These are phyloP conservation scores for Sporobolomyces phaffii DNA, from an alignment of 768 basidiomycete species.

Conservation along the genomic window DNA sequence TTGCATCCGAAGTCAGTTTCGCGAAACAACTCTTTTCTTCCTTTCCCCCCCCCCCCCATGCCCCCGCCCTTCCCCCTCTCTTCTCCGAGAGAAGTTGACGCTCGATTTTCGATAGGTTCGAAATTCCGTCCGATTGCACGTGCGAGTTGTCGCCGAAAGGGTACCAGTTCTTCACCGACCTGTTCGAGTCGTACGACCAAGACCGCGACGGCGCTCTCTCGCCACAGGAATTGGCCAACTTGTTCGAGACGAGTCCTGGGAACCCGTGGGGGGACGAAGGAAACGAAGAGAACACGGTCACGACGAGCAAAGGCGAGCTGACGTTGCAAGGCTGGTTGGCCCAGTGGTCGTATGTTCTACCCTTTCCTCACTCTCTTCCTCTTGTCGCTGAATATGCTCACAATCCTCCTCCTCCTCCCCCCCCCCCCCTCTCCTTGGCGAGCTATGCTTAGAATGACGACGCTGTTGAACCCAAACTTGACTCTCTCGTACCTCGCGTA, in stretches of 20 bases:
- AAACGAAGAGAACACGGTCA: conserved; percentile 75
- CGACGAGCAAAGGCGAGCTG: conserved; percentile 76
- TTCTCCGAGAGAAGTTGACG: neutral
- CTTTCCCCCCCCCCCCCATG: too few species aligned
- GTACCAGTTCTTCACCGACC: conserved; percentile 93
- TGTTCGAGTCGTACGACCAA: conserved; percentile 92
- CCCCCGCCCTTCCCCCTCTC: neutral
- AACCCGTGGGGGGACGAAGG: conserved; percentile 99
- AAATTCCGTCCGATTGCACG: conserved; percentile 86
- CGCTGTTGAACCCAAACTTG: conserved; percentile 83
- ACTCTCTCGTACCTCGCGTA: conserved; percentile 93
- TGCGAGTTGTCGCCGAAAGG: conserved; percentile 91
- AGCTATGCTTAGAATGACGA: conserved; percentile 84
- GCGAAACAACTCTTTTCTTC: too few species aligned
- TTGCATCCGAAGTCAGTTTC: conserved; percentile 77
- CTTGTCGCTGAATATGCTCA: neutral
- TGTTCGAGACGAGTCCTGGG: conserved; percentile 90
- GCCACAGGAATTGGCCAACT: conserved; percentile 68
- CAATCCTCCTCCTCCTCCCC: neutral
- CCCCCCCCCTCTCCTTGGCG: neutral
- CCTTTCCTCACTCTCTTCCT: neutral
- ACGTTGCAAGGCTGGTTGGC: conserved; percentile 98
- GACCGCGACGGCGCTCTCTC: conserved; percentile 94
- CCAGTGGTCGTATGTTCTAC: conserved; percentile 81
- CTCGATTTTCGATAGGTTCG: conserved; percentile 57